Evolutionary conservation across 1,284 basidiomycete species (phyloP), one percentile per base, ranked within the genome.

Genomic region (Sphaerobolus stellatus): DNA sequence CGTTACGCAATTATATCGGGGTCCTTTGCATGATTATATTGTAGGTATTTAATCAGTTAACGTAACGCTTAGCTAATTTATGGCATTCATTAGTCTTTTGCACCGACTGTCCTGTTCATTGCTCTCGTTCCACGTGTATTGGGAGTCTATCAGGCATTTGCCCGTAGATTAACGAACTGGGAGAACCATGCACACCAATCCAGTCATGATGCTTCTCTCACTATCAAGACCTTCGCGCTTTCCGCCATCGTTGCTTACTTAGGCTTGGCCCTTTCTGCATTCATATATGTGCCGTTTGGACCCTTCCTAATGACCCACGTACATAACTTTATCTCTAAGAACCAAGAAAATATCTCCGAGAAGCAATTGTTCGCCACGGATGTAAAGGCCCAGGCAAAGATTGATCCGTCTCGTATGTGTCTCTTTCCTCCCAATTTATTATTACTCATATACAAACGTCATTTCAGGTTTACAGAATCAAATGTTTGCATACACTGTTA

Each of bases 401-500:
- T 70, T 89, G 20, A 83, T 86, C 61, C 78, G 81, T 33, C 30
- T 46, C 51, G 51, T 52, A 31, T 22, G 51, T n/a, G n/a, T n/a
- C n/a, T 31, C 45, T 7, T 28, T n/a, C 20, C 22, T 20, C n/a
- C 34, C 14, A 56, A 9, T 33, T 9, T 18, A 55, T 49, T 59
- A 29, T 56, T 47, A 20, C 31, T 58, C 3, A 53, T 64, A 24
- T 13, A 72, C 75, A 59, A 62, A 66, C 46, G 66, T 36, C 18
- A 36, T 36, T 58, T 75, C 79, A 66, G 78, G 95, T 50, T 78
- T 99, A 59, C 84, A 90, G 69, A 86, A 89, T 48, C 94, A 98
- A 76, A 88, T 99, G 78, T 98, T 98, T 68, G 94, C 96, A 13
- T 92, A 90, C 68, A 90, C 87, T 31, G 93, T 98, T 2, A 98